A percentile compares a stretch with the other conserved stretches of the same genome.
phyloP scores from a whole-genome alignment of 1,284 basidiomycete species.

The Erythrobasidium hasegawianum region DNA sequence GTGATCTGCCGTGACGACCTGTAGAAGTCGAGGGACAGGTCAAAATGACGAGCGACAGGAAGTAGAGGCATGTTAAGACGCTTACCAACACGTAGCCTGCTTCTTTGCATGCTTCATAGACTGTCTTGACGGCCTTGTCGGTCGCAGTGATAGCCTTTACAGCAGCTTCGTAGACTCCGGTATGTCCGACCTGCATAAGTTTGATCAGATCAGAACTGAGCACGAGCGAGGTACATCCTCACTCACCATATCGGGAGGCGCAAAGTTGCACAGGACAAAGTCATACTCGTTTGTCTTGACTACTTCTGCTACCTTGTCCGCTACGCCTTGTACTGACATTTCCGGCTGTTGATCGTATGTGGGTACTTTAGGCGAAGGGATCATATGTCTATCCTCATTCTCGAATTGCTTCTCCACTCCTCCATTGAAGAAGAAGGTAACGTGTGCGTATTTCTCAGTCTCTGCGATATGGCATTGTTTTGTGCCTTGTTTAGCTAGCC shows the following conservation, averaged over 20 bases:
- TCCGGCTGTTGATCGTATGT: conserved; percentile 82
- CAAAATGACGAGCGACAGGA: neutral
- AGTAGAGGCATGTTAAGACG: too few species aligned
- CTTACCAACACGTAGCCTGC: conserved; percentile 69
- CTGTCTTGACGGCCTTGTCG: conserved; percentile 76
- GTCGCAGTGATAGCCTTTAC: conserved; percentile 76
- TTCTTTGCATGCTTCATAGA: conserved; percentile 76
- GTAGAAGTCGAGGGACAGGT: neutral
- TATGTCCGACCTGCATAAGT: conserved; percentile 69
- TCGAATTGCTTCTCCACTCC: conserved; percentile 85
- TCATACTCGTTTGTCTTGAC: conserved; percentile 66
- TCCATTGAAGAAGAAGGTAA: conserved; percentile 95
- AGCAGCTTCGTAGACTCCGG: conserved; percentile 80
- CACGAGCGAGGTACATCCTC: neutral
- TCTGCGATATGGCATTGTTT: conserved; percentile 80
- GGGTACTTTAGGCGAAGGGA: conserved; percentile 81
- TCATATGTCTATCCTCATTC: conserved; percentile 77
- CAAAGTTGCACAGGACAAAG: conserved; percentile 94
- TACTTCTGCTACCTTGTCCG: conserved; percentile 82
- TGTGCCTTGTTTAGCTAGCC: conserved; percentile 69
- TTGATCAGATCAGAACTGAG: neutral
- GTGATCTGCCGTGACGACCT: conserved; percentile 70
- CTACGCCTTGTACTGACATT: conserved; percentile 80
- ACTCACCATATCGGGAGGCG: conserved; percentile 84
- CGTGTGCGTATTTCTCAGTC: conserved; percentile 91